phyloP scores from a whole-genome alignment of 1,139 yeast species.

The Scheffersomyces parashehatae region DNA sequence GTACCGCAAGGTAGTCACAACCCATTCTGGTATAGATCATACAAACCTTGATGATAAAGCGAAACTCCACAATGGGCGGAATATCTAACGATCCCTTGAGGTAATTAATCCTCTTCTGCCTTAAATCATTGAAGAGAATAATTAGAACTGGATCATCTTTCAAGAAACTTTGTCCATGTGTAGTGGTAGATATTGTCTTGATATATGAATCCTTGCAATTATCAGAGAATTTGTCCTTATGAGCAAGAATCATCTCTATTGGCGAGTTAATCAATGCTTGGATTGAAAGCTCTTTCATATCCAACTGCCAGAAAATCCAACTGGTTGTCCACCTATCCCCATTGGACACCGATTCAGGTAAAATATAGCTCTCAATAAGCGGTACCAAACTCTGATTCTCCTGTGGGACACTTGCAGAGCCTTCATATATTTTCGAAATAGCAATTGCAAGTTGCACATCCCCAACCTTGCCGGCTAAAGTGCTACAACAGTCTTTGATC shows the following conservation, averaged over 20 bases:
- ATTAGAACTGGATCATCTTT: constrained; percentile 83
- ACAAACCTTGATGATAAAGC: constrained; percentile 62
- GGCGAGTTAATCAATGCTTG: constrained; percentile 66
- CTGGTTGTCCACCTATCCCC: constrained; percentile 84
- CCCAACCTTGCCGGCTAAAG: constrained; percentile 62
- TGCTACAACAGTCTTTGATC: constrained; percentile 74
- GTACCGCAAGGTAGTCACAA: constrained; percentile 74
- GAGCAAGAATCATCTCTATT: constrained; percentile 35
- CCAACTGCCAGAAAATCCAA: constrained; percentile 76
- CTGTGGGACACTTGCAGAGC: constrained; percentile 19
- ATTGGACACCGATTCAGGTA: constrained; percentile 57
- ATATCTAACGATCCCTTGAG: constrained; percentile 49
- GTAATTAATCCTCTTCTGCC: constrained; percentile 50
- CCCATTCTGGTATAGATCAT: constrained; percentile 84
- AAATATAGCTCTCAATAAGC: constrained; percentile 51
- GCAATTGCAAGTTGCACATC: constrained; percentile 78
- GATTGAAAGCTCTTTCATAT: constrained; percentile 54
- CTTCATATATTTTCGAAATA: constrained; percentile 69
- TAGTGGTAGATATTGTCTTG: constrained; percentile 16
- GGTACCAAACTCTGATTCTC: constrained; percentile 36
- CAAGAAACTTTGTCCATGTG: constrained; percentile 35
- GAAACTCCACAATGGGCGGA: constrained; percentile 54
- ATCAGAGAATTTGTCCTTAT: constrained; percentile 22
- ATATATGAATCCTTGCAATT: constrained; percentile 21
- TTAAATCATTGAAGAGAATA: constrained; percentile 61